phyloP scores from a whole-genome alignment of 345 rosid species.

The Rhodomyrtus tomentosa region DNA sequence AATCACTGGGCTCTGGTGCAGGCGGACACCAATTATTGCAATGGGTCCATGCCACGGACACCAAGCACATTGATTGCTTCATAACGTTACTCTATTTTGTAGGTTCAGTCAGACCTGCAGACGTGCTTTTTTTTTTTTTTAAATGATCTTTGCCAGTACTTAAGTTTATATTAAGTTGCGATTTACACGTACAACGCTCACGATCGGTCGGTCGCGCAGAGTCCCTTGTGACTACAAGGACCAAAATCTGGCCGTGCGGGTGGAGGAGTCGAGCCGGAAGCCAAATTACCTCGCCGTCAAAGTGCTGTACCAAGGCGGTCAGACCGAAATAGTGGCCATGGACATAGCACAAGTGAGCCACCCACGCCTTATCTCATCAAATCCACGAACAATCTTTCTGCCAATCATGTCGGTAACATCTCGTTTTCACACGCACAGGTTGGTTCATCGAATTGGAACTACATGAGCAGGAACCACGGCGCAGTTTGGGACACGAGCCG shows the following conservation, averaged over 20 bases:
- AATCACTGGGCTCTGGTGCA: background rate
- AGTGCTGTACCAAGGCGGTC: slow-evolving; percentile 83
- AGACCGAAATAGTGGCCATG: slow-evolving; percentile 71
- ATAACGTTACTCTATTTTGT: background rate
- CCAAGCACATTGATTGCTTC: slow-evolving; percentile 15
- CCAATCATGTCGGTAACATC: background rate
- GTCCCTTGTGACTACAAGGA: slow-evolving; percentile 69
- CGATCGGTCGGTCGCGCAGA: slow-evolving; percentile 13
- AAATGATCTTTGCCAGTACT: background rate
- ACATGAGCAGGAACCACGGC: slow-evolving; percentile 57
- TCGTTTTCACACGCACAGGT: slow-evolving; percentile 14
- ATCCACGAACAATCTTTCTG: background rate
- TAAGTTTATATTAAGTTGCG: background rate
- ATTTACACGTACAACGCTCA: background rate
- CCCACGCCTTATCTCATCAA: background rate
- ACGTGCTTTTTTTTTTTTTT: background rate
- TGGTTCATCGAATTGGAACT: slow-evolving; percentile 62
- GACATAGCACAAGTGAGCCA: slow-evolving; percentile 53
- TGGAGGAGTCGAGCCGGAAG: slow-evolving; percentile 81
- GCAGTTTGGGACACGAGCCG: slow-evolving; percentile 72
- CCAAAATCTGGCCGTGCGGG: slow-evolving; percentile 62
- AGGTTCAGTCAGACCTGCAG: background rate
- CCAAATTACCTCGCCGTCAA: slow-evolving; percentile 64
- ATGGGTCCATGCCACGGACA: background rate
- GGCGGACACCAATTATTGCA: background rate